phyloP scores from a whole-genome alignment of 1,284 basidiomycete species.

The Rhodotorula sp. region DNA sequence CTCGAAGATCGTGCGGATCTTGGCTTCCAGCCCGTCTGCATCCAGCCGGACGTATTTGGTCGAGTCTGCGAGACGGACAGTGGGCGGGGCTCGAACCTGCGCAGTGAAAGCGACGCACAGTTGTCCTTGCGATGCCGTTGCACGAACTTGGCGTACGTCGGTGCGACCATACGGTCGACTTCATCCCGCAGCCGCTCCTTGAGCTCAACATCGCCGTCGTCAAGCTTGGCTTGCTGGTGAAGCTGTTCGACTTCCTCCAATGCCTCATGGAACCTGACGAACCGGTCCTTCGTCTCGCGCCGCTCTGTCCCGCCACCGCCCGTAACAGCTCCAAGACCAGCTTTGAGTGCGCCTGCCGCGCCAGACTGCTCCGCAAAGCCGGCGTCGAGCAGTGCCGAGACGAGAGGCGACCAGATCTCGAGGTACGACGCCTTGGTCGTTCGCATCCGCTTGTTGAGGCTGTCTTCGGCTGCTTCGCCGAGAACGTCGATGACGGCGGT shows the following conservation, averaged over 20 bases:
- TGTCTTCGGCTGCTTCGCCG: constrained; percentile 42
- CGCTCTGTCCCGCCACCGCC: constrained; percentile 39
- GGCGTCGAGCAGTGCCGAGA: constrained; percentile 45
- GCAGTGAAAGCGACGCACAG: constrained; percentile 8
- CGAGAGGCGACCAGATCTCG: constrained; percentile 46
- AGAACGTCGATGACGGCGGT: constrained; percentile 40
- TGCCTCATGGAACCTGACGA: constrained; percentile 45
- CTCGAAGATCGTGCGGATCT: constrained; percentile 40
- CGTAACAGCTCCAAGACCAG: constrained; percentile 39
- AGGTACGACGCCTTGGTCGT: constrained; percentile 44
- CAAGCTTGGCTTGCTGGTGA: constrained; percentile 41
- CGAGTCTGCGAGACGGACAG: constrained; percentile 29
- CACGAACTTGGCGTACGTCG: constrained; percentile 44
- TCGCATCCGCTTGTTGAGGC: constrained; percentile 45
- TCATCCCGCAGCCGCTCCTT: constrained; percentile 44
- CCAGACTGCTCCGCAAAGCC: constrained; percentile 40
- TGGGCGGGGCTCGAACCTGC: neutral
- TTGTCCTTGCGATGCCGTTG: constrained; percentile 40
- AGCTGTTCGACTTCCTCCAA: constrained; percentile 45
- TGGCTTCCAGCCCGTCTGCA: constrained; percentile 40
- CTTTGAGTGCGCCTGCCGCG: constrained; percentile 42
- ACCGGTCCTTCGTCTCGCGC: constrained; percentile 45
- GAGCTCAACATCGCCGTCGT: constrained; percentile 43
- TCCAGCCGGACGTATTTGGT: constrained; percentile 43
- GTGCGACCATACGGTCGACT: constrained; percentile 45